phyloP scores from a whole-genome alignment of 78 protist genomes.

The Dictyostelium discoideum region dicty_2.7 NC_007088.5:5344001-5344500 shows the following conservation, averaged over 20 bases:
- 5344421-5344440: constrained; percentile 78
- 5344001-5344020: constrained; percentile 93
- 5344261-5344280: neutral
- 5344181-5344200: neutral
- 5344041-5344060: constrained; percentile 91
- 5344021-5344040: constrained; percentile 92
- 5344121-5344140: constrained; percentile 92
- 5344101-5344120: constrained; percentile 51
- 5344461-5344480: constrained; percentile 91
- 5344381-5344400: constrained; percentile 83
- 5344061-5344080: constrained; percentile 94
- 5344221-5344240: constrained; percentile 31
- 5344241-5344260: constrained; percentile 77
- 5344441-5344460: constrained; percentile 50
- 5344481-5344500: constrained; percentile 27
- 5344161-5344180: constrained; percentile 84
- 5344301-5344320: constrained; percentile 85
- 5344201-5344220: constrained; percentile 90
- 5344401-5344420: constrained; percentile 69
- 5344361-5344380: constrained; percentile 93
- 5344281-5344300: constrained; percentile 45
- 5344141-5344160: constrained; percentile 84
- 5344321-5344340: constrained; percentile 84
- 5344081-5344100: constrained; percentile 85
- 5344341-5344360: constrained; percentile 88